Conservation (phyloP, 805 yeast genomes). For the Millerozyma acaciae region DNA sequence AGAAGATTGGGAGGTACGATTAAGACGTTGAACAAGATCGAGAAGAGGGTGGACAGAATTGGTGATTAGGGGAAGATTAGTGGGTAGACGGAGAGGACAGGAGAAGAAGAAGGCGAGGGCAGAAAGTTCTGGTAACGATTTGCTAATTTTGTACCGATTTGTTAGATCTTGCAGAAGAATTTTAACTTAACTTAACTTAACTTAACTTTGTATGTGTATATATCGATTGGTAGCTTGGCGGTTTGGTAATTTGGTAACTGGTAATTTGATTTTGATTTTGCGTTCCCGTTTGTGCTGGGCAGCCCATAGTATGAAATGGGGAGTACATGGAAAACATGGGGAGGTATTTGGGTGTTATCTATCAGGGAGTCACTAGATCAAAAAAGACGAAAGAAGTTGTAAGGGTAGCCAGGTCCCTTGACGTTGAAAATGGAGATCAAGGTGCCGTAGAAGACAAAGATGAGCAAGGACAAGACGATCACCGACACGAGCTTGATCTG, state of each 20-base stretch:
- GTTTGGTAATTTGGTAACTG: too few relatives aligned
- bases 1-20: conserved; percentile 24
- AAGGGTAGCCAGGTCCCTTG: conserved; percentile 80
- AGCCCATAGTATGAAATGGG: too few relatives aligned
- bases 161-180: too few relatives aligned
- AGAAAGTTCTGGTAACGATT: too few relatives aligned
- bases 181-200: too few relatives aligned
- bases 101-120: too few relatives aligned
- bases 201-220: too few relatives aligned
- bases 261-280: too few relatives aligned
- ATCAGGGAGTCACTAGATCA: conserved; percentile 1
- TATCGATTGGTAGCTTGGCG: too few relatives aligned
- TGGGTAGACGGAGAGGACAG: too few relatives aligned
- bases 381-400: conserved; percentile 44
- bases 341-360: conserved; percentile 1
- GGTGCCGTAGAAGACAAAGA: conserved; percentile 60
- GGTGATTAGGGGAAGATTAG: too few relatives aligned
- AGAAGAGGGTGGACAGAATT: conserved; percentile 28
- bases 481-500: conserved; percentile 49
- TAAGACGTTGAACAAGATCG: conserved; percentile 33
- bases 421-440: conserved; percentile 61
- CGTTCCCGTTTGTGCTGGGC: background rate
- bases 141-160: too few relatives aligned
- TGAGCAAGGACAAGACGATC: conserved; percentile 35
- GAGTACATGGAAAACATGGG: conserved; percentile 3